Base-by-base conservation (phyloP, 1,139 yeast genomes). In the Hanseniaspora sp. region DNA sequence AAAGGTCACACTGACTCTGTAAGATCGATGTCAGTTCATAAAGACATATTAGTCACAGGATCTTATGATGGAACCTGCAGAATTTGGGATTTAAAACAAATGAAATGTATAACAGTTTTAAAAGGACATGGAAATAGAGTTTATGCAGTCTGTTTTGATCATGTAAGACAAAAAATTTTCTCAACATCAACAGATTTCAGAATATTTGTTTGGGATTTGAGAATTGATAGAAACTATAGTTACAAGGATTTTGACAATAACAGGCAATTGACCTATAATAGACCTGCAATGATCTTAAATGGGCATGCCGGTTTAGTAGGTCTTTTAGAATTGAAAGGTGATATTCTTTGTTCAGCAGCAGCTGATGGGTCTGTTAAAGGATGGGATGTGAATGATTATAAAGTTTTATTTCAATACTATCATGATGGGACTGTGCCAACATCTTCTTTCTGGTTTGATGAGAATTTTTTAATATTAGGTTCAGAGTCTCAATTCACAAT, bases 261-360 rank as follows among this genome's bases (percentile, higher is more conserved):
- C 5, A 31, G 12, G 2, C 29, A 35, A 48, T 59, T 62, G 7
- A 64, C 64, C 52, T 61, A 66, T 3, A 56, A 59, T 3, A 67
- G 66, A 11, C 63, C 69, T 34, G 58, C 61, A 59, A 59, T 61
- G n/a, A 62, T 65, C 1, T 54, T 59, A 76, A 83, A 34, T 57
- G 96, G 96, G 0, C 98, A 92, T 67, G 81, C 87, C 0, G 86
- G 94, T 13, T 71, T 92, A 23, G 98, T 92, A 23, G 98, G 98
- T 0, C 71, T 92, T 28, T 73, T 94, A 37, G 88, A 86, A 48
- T 74, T 90, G 29, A 82, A 87, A 8, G 82, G 85, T 44, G 81
- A 83, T 23, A 81, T 80, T 44, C 73, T 92, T n/a, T 95, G 92
- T 1, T 84, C 95, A 41, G 98, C 96, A 0, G 97, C 97, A 0